Percentiles rank a stretch among this genome's conserved stretches.
These are phyloP conservation scores for Physcomitrium patens DNA, from an alignment of 225 moss, liverwort and hornwort genomes.

Conservation along the genomic window DNA sequence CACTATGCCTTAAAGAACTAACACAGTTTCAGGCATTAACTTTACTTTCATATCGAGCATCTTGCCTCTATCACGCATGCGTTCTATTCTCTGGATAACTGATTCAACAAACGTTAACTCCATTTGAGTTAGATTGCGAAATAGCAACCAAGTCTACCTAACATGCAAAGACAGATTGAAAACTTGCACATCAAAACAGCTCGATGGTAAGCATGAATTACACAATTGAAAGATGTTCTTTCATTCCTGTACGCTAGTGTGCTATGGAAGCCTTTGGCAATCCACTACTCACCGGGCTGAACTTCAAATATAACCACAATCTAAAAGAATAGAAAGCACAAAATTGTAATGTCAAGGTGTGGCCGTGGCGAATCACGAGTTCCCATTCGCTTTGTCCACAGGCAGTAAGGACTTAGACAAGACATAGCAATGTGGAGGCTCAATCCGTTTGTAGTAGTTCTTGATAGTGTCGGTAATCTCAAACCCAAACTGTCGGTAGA, in stretches of 20 bases:
- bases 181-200: too few species aligned
- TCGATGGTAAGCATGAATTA: too few species aligned
- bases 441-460: conserved; percentile 97
- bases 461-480: conserved; percentile 69
- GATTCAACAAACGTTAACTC: too few species aligned
- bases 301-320: conserved; percentile 22
- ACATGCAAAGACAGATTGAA: too few species aligned
- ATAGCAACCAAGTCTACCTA: too few species aligned
- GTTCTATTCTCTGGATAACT: too few species aligned
- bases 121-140: too few species aligned
- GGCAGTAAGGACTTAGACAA: conserved; percentile 62
- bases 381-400: conserved; percentile 31
- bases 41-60: too few species aligned
- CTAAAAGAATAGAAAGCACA: conserved; percentile 51
- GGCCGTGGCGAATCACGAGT: conserved; percentile 33
- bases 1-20: too few species aligned
- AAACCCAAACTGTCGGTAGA: conserved; percentile 82
- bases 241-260: not conserved
- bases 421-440: conserved; percentile 93
- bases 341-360: conserved; percentile 38
- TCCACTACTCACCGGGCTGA: conserved; percentile 39
- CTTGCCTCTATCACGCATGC: too few species aligned
- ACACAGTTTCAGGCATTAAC: too few species aligned
- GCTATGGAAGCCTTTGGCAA: conserved; percentile 40
- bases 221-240: not conserved